A percentile compares a stretch with the other conserved stretches of the same genome.
phyloP scores from a whole-genome alignment of 2,329 filamentous ascomycete genomes.

The Verticillium nonalfalfae region DNA sequence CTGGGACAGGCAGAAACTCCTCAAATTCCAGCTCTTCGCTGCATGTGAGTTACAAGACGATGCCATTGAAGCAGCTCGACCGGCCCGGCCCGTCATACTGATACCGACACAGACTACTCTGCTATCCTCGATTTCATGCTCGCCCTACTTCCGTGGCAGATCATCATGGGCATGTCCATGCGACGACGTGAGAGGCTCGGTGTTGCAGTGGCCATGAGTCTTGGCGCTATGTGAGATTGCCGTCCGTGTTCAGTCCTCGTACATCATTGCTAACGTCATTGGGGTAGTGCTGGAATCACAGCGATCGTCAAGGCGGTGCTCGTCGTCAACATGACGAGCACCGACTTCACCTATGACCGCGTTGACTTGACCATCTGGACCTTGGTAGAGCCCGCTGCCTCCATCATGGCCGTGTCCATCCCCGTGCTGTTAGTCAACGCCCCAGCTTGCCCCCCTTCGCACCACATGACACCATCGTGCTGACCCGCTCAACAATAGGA shows the following conservation, averaged over 20 bases:
- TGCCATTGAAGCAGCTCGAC: no score
- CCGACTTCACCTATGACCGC: slow-evolving; percentile 25
- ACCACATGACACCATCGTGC: not conserved
- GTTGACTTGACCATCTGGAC: slow-evolving; percentile 29
- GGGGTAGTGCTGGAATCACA: slow-evolving; percentile 20
- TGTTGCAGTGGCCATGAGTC: slow-evolving; percentile 26
- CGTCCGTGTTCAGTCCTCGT: no score
- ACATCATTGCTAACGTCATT: no score
- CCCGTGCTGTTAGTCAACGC: slow-evolving; percentile 21
- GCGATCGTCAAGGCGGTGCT: slow-evolving; percentile 26
- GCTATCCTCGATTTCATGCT: slow-evolving; percentile 24
- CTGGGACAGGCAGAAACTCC: slow-evolving; percentile 19
- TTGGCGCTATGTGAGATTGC: slow-evolving; percentile 22
- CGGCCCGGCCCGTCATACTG: no score
- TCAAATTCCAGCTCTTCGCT: slow-evolving; percentile 22
- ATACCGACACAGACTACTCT: slow-evolving; percentile 20
- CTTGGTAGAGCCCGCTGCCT: slow-evolving; percentile 24
- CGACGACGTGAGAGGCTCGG: slow-evolving; percentile 23
- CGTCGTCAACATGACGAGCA: slow-evolving; percentile 22
- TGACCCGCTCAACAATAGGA: slow-evolving; percentile 10
- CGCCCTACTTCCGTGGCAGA: slow-evolving; percentile 24
- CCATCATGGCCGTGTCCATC: slow-evolving; percentile 27
- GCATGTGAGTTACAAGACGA: slow-evolving; percentile 16
- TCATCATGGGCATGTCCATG: slow-evolving; percentile 24
- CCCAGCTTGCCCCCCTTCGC: not conserved